These are phyloP conservation scores for Acacia crassicarpa DNA, from an alignment of 306 rosid genomes.

Conservation along the genomic window DNA sequence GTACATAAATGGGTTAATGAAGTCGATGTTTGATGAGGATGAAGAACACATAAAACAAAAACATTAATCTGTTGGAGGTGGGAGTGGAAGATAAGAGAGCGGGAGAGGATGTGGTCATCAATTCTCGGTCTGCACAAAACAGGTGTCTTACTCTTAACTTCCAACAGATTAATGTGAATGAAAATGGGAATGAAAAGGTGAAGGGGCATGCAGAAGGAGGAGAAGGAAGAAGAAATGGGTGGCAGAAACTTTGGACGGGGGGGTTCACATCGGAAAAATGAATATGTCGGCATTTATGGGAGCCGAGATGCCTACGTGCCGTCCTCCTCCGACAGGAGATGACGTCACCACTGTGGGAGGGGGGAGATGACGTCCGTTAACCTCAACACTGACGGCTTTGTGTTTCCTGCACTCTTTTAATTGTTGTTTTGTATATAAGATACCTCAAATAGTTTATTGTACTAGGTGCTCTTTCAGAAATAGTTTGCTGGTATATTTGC, in stretches of 20 bases:
- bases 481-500: too few relatives aligned
- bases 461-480: too few relatives aligned
- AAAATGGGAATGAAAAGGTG: background rate
- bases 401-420: too few relatives aligned
- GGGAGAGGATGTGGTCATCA: slow-evolving; percentile 82
- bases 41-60: slow-evolving; percentile 2
- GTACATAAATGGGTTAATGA: background rate
- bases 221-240: background rate
- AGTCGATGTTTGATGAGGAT: background rate
- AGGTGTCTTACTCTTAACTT: slow-evolving; percentile 46
- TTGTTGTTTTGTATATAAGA: too few relatives aligned
- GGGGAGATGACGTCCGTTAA: background rate
- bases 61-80: background rate
- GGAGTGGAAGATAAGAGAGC: slow-evolving; percentile 34
- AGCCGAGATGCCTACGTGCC: slow-evolving; percentile 54
- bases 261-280: slow-evolving; percentile 28
- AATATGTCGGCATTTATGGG: slow-evolving; percentile 65
- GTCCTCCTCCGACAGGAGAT: slow-evolving; percentile 55
- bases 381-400: too few relatives aligned
- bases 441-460: too few relatives aligned
- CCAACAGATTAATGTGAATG: too few relatives aligned
- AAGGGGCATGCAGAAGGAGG: background rate
- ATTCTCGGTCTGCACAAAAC: slow-evolving; percentile 57
- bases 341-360: background rate
- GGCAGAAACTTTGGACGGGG: background rate